Base-by-base conservation (phyloP, 768 basidiomycete genomes). In the Trametes gibbosa region DNA sequence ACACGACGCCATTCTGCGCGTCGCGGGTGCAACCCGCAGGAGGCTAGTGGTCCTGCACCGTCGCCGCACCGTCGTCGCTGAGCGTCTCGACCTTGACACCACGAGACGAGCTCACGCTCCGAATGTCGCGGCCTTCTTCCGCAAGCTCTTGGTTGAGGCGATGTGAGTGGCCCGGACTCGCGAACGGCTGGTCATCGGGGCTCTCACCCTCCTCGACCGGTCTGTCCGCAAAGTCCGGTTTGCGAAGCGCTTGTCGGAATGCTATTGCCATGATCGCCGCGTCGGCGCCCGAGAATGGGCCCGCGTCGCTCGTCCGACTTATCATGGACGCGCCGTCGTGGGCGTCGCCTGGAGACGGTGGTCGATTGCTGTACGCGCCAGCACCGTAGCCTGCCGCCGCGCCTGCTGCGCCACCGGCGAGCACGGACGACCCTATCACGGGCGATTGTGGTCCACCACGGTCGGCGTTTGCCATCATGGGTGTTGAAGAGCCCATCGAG, bases 241-340 rank as follows among this genome's bases (percentile, higher is more conserved):
- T 93, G 70, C 93, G 81, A 68, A 96, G 76, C 63, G 89, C 90
- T 71, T 89, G 85, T 67, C 94, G 80, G 75, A 95, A 96, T 6
- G 94, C 94, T 75, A 92, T 87, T 40, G 93, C 92, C 85, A 95
- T 91, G 70, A 94, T 90, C 39, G 90, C 91, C 53, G 94, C 94
- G 72, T 96, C 93, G 21, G 89, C 86, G 19, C 84, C 86, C 45
- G 86, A 87, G 73, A 95, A 88, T 10, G 85, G 87, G 12, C 83
- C 89, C 42, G 83, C 76, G 53, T 86, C 85, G 53, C 84, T 81
- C 9, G 80, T 72, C 48, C 82, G 78, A 29, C 87, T 89, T 47
- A 85, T 83, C 7, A 84, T 85, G 47, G 90, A 92, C 48, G 84
- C 88, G 16, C 85, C 90, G 68, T 92, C 90, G 59, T 53, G 77